Evolutionary conservation across 805 yeast species (phyloP).

Genomic region (Teunomyces panamensis): DNA sequence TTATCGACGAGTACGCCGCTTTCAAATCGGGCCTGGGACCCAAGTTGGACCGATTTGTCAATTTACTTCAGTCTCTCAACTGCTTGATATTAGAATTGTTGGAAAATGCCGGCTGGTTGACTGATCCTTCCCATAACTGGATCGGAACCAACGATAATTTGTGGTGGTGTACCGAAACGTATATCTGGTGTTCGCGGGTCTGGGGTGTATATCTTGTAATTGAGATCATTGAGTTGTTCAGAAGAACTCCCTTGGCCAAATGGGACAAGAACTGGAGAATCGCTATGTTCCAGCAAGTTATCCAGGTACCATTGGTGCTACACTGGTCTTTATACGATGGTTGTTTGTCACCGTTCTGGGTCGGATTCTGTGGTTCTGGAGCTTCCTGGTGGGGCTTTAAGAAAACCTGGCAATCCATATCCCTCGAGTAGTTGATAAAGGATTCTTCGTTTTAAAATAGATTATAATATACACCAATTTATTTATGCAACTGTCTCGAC

Average conservation of each 20-base stretch:
- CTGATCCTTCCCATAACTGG: constrained; percentile 45
- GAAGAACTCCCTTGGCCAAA: constrained; percentile 38
- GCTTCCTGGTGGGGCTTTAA: constrained; percentile 44
- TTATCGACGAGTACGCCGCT: constrained; percentile 36
- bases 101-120: constrained; percentile 45
- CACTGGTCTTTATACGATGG: constrained; percentile 46
- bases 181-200: constrained; percentile 43
- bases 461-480: not conserved
- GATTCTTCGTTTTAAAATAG: not conserved
- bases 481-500: constrained; percentile 53
- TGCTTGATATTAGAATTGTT: constrained; percentile 39
- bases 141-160: constrained; percentile 38
- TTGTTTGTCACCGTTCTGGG: constrained; percentile 46
- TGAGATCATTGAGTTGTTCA: constrained; percentile 39
- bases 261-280: constrained; percentile 37
- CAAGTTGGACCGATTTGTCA: constrained; percentile 30
- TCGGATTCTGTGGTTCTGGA: constrained; percentile 43
- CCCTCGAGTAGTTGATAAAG: constrained; percentile 15
- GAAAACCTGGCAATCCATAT: constrained; percentile 34
- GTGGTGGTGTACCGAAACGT: constrained; percentile 42
- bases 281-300: constrained; percentile 31
- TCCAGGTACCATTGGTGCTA: constrained; percentile 41
- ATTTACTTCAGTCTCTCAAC: constrained; percentile 38
- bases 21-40: constrained; percentile 24
- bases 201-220: constrained; percentile 42